These are phyloP conservation scores for Ceriops zippeliana DNA, from an alignment of 345 rosid species.

Conservation along the genomic window DNA sequence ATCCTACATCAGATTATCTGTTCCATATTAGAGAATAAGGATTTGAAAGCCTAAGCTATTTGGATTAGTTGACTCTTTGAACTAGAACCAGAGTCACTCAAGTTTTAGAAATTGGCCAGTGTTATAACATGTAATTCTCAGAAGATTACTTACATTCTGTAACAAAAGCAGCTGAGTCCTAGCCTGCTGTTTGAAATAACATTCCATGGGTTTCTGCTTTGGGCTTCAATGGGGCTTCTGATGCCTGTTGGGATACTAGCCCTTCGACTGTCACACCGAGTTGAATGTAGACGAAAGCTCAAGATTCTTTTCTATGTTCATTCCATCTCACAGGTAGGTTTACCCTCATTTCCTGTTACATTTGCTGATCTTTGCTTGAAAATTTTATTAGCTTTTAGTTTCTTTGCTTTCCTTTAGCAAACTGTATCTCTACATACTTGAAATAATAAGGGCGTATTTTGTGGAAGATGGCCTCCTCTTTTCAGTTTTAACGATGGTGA, in stretches of 20 bases:
- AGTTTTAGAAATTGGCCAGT: no score
- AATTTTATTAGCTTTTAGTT: not conserved
- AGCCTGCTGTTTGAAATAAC: slow-evolving; percentile 48
- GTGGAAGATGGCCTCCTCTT: slow-evolving; percentile 7
- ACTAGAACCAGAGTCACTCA: no score
- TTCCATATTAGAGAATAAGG: no score
- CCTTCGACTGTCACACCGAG: slow-evolving; percentile 62
- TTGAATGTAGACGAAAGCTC: slow-evolving; percentile 47
- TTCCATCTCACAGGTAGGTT: slow-evolving; percentile 65
- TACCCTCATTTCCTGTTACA: slow-evolving; percentile 2
- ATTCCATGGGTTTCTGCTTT: slow-evolving; percentile 74
- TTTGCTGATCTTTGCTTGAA: not conserved
- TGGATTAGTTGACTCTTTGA: no score
- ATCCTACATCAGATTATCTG: no score
- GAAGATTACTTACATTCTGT: not conserved
- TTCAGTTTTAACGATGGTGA: slow-evolving; percentile 20
- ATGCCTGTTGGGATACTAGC: slow-evolving; percentile 74
- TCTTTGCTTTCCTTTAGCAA: slow-evolving; percentile 11
- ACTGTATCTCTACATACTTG: not conserved
- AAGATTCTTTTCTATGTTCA: slow-evolving; percentile 62
- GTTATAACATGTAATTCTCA: not conserved
- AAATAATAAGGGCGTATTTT: slow-evolving; percentile 4
- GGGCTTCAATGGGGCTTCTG: slow-evolving; percentile 85
- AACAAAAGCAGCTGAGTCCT: slow-evolving; percentile 42
- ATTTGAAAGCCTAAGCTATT: no score